Percentiles rank a stretch among this genome's conserved stretches.
Evolutionary conservation across 164 flowering plant species (phyloP).

Genomic region (Vitis labrusca): DNA sequence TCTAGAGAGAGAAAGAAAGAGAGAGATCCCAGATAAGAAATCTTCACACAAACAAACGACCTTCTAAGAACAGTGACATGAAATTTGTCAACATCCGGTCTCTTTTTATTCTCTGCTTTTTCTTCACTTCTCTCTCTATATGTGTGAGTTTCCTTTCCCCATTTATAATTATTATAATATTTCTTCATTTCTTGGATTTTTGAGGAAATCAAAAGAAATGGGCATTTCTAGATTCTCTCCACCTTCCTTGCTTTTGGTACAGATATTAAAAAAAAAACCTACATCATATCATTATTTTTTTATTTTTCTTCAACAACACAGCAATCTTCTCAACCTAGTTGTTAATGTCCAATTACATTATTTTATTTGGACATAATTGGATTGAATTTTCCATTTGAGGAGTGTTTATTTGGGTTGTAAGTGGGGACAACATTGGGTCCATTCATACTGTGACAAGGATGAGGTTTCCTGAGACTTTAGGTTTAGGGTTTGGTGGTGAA

Average conservation of each 20-base stretch:
- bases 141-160: not conserved
- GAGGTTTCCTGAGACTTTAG: slow-evolving; percentile 12
- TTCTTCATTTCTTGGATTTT: slow-evolving; percentile 25
- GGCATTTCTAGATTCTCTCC: slow-evolving; percentile 77
- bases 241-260: slow-evolving; percentile 52
- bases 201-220: slow-evolving; percentile 37
- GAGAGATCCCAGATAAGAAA: slow-evolving; percentile 98
- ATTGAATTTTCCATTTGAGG: slow-evolving; percentile 7
- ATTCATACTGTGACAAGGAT: slow-evolving; percentile 14
- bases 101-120: slow-evolving; percentile 84
- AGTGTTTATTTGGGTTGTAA: slow-evolving; percentile 12
- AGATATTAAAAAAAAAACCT: slow-evolving; percentile 16
- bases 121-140: slow-evolving; percentile 37
- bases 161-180: not conserved
- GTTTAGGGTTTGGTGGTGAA: not conserved
- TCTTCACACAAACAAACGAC: slow-evolving; percentile 78
- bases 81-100: slow-evolving; percentile 99
- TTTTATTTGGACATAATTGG: not conserved
- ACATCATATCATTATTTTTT: not conserved
- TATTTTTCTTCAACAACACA: slow-evolving; percentile 1
- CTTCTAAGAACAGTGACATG: slow-evolving; percentile 93
- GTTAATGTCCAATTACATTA: not conserved
- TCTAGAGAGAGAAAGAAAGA: slow-evolving; percentile 39
- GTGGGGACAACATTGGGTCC: slow-evolving; percentile 19
- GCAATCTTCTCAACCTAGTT: not conserved